Conservation (phyloP, 2,329 filamentous ascomycete species). For the Colletotrichum caudatum region DNA sequence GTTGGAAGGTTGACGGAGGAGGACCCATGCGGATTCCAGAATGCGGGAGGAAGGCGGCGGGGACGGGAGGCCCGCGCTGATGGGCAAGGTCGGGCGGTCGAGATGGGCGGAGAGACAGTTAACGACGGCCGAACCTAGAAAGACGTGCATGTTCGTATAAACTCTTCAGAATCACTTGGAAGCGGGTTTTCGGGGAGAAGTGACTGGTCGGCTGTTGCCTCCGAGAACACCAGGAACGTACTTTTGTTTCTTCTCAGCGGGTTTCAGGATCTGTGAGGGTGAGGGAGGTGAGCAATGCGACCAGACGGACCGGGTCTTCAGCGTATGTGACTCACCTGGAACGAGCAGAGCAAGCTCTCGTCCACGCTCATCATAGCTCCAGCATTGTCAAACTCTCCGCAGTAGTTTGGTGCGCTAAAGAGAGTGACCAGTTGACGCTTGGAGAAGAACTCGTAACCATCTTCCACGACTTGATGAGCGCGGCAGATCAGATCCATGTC, state of each 20-base stretch:
- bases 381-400: conserved; percentile 98
- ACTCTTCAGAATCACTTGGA: conserved; percentile 75
- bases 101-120: conserved; percentile 56
- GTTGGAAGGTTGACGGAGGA: conserved; percentile 36
- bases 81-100: conserved; percentile 31
- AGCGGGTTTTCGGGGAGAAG: conserved; percentile 75
- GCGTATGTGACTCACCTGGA: conserved; percentile 76
- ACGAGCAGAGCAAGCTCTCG: conserved; percentile 97
- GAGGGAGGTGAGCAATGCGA: conserved; percentile 30
- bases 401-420: conserved; percentile 99
- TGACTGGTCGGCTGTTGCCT: conserved; percentile 73
- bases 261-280: conserved; percentile 88
- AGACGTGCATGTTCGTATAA: conserved; percentile 79
- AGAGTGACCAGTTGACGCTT: conserved; percentile 97
- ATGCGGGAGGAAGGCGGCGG: conserved; percentile 30
- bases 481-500: conserved; percentile 99
- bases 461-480: conserved; percentile 98
- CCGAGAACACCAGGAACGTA: conserved; percentile 85
- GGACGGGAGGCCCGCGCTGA: conserved; percentile 26
- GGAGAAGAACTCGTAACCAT: conserved; percentile 99
- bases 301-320: neutral
- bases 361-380: conserved; percentile 99
- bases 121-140: conserved; percentile 97
- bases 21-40: conserved; percentile 22
- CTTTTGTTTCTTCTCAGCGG: conserved; percentile 99